Conservation (phyloP, 2,329 filamentous ascomycete species). For the Aspergillus melleus region DNA sequence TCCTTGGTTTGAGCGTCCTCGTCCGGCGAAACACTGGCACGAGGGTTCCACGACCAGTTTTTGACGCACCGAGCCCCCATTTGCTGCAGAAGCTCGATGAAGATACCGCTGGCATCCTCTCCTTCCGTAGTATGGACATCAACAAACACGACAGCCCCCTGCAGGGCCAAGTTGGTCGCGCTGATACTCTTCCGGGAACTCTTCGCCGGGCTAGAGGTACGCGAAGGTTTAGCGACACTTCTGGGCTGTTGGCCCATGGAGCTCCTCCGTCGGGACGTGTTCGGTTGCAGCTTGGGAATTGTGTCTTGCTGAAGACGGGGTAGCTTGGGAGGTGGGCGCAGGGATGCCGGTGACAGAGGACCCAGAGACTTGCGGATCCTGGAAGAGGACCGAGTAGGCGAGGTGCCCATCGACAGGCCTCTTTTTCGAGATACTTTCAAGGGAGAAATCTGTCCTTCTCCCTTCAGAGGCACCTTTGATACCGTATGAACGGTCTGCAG, state of each 20-base stretch:
- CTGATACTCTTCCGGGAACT: conserved; percentile 26
- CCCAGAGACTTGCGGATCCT: conserved; percentile 27
- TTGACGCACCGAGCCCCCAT: conserved; percentile 81
- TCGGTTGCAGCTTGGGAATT: conserved; percentile 21
- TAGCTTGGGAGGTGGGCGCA: conserved; percentile 30
- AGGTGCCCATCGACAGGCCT: conserved; percentile 53
- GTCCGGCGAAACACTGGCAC: conserved; percentile 39
- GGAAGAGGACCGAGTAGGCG: conserved; percentile 33
- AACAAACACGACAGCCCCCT: conserved; percentile 75
- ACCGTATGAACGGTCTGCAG: conserved; percentile 67
- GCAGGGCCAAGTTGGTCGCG: conserved; percentile 50
- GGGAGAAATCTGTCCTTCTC: conserved; percentile 56
- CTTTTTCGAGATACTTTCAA: conserved; percentile 48
- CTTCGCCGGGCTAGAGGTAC: conserved; percentile 28
- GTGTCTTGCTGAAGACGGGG: conserved; percentile 19
- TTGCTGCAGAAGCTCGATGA: conserved; percentile 73
- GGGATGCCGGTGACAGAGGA: conserved; percentile 21
- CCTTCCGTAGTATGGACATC: conserved; percentile 83
- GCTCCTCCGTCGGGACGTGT: conserved; percentile 15
- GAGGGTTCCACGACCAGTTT: conserved; percentile 73
- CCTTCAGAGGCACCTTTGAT: conserved; percentile 74
- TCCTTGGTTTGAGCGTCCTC: conserved; percentile 35
- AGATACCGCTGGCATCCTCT: conserved; percentile 76
- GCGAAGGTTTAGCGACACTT: conserved; percentile 14
- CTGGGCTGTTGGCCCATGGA: conserved; percentile 2